These are phyloP conservation scores for Geoglossum glabrum DNA, from an alignment of 495 filamentous ascomycete genomes.

Conservation along the genomic window DNA sequence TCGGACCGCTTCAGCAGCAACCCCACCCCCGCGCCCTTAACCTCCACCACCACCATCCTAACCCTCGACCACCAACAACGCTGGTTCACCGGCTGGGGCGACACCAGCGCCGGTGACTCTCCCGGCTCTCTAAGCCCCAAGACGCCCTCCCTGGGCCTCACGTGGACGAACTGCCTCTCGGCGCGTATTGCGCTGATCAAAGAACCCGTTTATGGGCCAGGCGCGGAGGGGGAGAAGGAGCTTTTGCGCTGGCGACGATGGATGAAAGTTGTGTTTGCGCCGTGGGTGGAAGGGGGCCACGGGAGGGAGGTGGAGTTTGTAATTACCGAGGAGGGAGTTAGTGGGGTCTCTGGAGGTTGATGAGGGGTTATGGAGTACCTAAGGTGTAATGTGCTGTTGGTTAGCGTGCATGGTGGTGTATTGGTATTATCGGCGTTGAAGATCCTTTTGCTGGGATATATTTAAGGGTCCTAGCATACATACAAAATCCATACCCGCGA, in stretches of 20 bases:
- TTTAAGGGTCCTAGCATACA: no score
- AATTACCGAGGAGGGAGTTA: constrained; percentile 29
- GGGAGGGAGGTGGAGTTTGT: constrained; percentile 34
- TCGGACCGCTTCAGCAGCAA: constrained; percentile 50
- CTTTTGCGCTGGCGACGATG: constrained; percentile 30
- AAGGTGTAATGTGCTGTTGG: no score
- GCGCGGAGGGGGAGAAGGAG: constrained; percentile 4
- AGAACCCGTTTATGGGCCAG: constrained; percentile 23
- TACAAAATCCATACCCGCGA: no score
- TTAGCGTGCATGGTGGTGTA: no score
- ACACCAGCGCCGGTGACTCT: constrained; percentile 19
- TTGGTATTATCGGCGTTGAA: no score
- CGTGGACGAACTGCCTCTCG: constrained; percentile 78
- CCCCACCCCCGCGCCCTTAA: neutral
- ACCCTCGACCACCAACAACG: constrained; percentile 74
- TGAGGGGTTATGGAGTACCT: no score
- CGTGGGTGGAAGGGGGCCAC: constrained; percentile 34
- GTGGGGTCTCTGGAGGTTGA: no score
- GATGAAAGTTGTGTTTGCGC: constrained; percentile 66
- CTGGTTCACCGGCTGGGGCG: constrained; percentile 91
- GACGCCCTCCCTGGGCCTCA: constrained; percentile 66
- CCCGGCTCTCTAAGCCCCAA: constrained; percentile 29
- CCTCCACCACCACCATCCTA: constrained; percentile 22
- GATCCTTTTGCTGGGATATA: no score
- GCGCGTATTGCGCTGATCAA: constrained; percentile 64